phyloP scores from a whole-genome alignment of 2,329 filamentous ascomycete genomes.

The Trichoderma atroviride region DNA sequence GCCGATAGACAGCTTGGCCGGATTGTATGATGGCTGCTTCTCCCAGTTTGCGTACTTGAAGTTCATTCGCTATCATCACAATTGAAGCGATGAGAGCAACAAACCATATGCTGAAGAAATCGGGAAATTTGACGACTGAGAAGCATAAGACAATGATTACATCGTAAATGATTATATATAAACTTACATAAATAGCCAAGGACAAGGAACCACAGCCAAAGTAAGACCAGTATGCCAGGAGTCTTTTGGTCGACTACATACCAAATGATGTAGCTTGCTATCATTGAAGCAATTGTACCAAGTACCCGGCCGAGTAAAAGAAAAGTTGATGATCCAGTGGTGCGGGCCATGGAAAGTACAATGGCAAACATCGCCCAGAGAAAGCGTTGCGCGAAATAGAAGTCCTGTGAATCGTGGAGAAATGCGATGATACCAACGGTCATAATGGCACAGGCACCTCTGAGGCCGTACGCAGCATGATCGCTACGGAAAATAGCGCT shows the following conservation, averaged over 20 bases:
- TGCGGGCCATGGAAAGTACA: constrained; percentile 4
- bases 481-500: background rate
- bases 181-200: background rate
- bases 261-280: constrained; percentile 3
- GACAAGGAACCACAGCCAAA: background rate
- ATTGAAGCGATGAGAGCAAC: background rate
- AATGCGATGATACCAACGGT: background rate
- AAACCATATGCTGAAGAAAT: background rate
- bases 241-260: background rate
- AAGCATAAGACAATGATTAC: background rate
- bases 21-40: background rate
- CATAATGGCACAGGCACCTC: background rate
- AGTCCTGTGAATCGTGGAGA: background rate
- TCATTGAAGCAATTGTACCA: constrained; percentile 1
- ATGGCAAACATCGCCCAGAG: background rate
- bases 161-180: background rate
- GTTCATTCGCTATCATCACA: background rate
- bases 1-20: background rate
- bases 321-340: constrained; percentile 3
- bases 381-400: background rate
- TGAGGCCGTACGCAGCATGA: background rate
- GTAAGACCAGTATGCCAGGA: background rate
- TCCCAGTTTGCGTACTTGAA: background rate
- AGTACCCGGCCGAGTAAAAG: constrained; percentile 1
- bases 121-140: background rate